Evolutionary conservation across 306 rosid species (phyloP), one percentile per base, ranked within the genome.

Genomic region (Albizia julibrissin): DNA sequence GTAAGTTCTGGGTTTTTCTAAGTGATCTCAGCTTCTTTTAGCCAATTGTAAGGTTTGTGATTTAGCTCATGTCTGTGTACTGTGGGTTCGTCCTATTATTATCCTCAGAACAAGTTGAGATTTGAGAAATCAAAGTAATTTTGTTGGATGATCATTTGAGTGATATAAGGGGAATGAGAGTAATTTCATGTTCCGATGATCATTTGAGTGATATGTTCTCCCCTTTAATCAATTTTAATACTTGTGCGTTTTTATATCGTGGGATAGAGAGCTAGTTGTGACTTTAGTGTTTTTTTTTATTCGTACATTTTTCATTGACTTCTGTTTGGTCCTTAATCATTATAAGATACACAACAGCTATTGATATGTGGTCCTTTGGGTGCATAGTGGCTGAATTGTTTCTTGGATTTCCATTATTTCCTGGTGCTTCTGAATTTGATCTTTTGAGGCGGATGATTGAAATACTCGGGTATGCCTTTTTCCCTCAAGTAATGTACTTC

Each of bases 331-430:
- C 86, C 98, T 89, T 92, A 85, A 90, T 89, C 81, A 50, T 59
- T 81, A 42, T 27, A 77, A 96, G 99, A 88, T 96, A 96, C 87
- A 88, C 94, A 44, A 92, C 99, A n/a, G 96, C 97, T 68, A 96
- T 96, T 66, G 99, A 96, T 87, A 96, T 96, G 99, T 96, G 99
- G 99, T 96, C 99, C 88, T 96, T 96, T 87, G 99, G 99, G 82
- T 96, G 99, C 91, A 96, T 96, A 80, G 97, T 96, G 83, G 99
- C 99, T 7, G 99, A 96, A 86, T 85, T 96, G 89, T 96, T 96
- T 85, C 93, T 93, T 56, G 99, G 99, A 50, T 88, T 96, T 85
- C 99, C 99, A 46, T 87, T 96, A 83, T 96, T 96, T 81, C 99
- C 99, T 3, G 99, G 99, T 79, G 97, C 99, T 85, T 96, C 99